Evolutionary conservation across 176 grass and related monocot species (phyloP), one percentile per base, ranked within the genome.

Genomic region (Lolium rigidum): DNA sequence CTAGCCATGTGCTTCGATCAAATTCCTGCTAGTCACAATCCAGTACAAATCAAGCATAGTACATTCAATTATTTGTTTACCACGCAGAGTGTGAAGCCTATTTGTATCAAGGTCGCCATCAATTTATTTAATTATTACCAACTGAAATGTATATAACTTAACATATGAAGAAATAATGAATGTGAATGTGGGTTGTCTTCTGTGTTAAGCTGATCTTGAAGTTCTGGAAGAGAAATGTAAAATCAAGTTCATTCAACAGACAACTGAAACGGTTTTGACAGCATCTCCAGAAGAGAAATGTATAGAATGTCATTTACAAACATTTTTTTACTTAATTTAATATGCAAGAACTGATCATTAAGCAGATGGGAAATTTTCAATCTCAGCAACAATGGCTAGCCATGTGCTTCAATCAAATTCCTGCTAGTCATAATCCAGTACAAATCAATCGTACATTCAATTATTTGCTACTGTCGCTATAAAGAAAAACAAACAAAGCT

Each of bases 151-250:
- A 74, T 75, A 28, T 28, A 28, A 74, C 76, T 69, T 76, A 86
- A 50, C 14, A 68, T 51, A 74, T 76, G 66, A 28, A 91, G 17
- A 87, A 91, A 84, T 58, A 69, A 80, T 51, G 38, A 26, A 68
- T 31, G 10, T 50, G 24, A 24, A 74, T 75, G 76, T 38, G 67
- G 74, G 69, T 84, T 79, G 59, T 81, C 82, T 81, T 87, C 70
- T 31, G 20, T 69, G 50, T 75, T 28, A 28, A 28, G 87, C 76
- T 80, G 76, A 74, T 80, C 59, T 83, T 67, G 11, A 80, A 28
- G 65, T 59, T 86, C 15, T 10, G 80, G 38, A 79, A 66, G 74
- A 74, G 25, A 46, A 69, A 79, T 83, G 74, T 57, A 37, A 48
- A 82, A 60, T 77, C 54, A 22, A 76, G n/a, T 70, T 82, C 60